A percentile compares a stretch with the other conserved stretches of the same genome.
Evolutionary conservation across 306 rosid species (phyloP).

Genomic region (Acmispon strigosus): DNA sequence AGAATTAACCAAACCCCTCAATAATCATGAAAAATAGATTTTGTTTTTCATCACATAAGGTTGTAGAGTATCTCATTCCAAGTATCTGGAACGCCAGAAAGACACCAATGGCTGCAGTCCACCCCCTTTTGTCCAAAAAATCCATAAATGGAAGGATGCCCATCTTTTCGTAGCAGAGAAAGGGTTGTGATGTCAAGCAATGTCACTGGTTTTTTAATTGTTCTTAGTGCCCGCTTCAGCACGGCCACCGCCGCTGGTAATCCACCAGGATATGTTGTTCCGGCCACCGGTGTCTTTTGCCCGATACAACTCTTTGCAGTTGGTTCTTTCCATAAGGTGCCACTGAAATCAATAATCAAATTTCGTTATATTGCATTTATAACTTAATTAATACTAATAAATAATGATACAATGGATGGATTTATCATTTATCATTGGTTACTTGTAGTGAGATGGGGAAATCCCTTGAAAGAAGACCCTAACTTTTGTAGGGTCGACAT

Average conservation of each 20-base stretch:
- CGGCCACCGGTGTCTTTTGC: constrained; percentile 49
- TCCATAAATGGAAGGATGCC: constrained; percentile 82
- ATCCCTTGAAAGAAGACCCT: constrained; percentile 83
- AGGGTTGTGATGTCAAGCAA: constrained; percentile 69
- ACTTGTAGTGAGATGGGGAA: constrained; percentile 97
- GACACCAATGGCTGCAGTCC: constrained; percentile 98
- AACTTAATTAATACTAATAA: too few species aligned
- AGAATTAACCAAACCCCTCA: constrained; percentile 10
- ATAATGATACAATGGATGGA: too few species aligned
- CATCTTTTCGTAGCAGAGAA: constrained; percentile 78
- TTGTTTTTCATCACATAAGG: constrained; percentile 21
- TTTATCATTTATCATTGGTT: not conserved
- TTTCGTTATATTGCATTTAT: too few species aligned
- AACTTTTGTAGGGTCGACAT: constrained; percentile 49
- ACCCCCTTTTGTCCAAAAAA: constrained; percentile 33
- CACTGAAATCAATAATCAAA: constrained; percentile 29
- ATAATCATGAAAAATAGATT: not conserved
- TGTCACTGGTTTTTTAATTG: constrained; percentile 51
- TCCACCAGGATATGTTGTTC: constrained; percentile 65
- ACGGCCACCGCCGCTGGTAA: constrained; percentile 57
- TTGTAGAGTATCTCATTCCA: constrained; percentile 84
- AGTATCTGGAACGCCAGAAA: constrained; percentile 85
- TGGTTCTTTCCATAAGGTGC: constrained; percentile 71
- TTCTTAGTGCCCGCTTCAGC: constrained; percentile 48
- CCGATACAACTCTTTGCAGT: constrained; percentile 51